Conservation (phyloP, 2,329 filamentous ascomycete genomes). For the Didymella glomerata region DNA sequence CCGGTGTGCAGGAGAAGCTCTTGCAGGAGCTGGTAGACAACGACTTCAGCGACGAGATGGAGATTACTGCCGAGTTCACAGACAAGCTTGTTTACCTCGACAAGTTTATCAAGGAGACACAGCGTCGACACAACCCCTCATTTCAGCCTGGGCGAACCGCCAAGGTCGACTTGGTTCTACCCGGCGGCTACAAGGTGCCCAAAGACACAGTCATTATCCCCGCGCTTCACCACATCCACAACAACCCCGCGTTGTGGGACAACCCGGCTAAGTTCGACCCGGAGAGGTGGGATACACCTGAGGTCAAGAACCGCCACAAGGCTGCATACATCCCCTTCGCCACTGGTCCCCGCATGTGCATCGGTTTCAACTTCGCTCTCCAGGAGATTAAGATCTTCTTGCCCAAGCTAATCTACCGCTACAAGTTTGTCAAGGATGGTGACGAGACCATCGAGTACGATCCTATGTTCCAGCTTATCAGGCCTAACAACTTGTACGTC, state of each 20-base stretch:
- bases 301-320: conserved; percentile 41
- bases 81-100: conserved; percentile 32
- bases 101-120: conserved; percentile 36
- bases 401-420: conserved; percentile 66
- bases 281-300: conserved; percentile 47
- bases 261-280: conserved; percentile 67
- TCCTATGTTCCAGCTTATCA: conserved; percentile 66
- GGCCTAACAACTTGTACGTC: conserved; percentile 65
- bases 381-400: conserved; percentile 68
- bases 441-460: conserved; percentile 65
- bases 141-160: conserved; percentile 66
- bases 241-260: conserved; percentile 65
- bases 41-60: conserved; percentile 28
- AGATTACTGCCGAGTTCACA: conserved; percentile 29
- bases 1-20: conserved; percentile 31
- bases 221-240: conserved; percentile 57
- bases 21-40: conserved; percentile 34
- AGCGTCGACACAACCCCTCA: conserved; percentile 32
- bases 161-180: conserved; percentile 64
- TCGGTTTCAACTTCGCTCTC: conserved; percentile 71
- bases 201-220: conserved; percentile 63
- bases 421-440: conserved; percentile 63
- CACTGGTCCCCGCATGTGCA: conserved; percentile 65
- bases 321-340: conserved; percentile 68
- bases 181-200: conserved; percentile 66